phyloP scores from a whole-genome alignment of 192 early-diverging fungal genomes.

The Spinellus fusiger region DNA sequence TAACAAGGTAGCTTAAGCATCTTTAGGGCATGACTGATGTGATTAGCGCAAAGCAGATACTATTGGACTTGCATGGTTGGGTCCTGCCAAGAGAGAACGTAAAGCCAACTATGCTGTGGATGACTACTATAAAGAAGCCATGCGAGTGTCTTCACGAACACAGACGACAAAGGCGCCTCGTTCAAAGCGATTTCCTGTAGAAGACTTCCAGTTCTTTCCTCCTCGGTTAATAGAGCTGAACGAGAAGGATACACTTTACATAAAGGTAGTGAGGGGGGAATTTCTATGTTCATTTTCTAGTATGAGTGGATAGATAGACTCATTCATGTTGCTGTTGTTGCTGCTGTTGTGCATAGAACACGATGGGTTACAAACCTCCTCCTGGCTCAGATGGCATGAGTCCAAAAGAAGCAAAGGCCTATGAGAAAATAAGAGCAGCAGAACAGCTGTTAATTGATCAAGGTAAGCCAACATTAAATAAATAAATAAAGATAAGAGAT shows the following conservation, averaged over 20 bases:
- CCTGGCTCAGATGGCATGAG: slow-evolving; percentile 28
- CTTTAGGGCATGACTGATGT: no score
- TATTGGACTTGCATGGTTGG: slow-evolving; percentile 77
- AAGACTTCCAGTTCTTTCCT: slow-evolving; percentile 94
- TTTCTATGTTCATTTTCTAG: background rate
- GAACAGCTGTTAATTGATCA: slow-evolving; percentile 82
- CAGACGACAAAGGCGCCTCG: slow-evolving; percentile 49
- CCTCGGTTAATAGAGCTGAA: slow-evolving; percentile 71
- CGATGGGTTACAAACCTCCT: slow-evolving; percentile 65
- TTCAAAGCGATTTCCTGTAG: slow-evolving; percentile 57
- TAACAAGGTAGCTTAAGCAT: no score
- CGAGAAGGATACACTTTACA: slow-evolving; percentile 78
- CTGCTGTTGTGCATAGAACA: slow-evolving; percentile 58
- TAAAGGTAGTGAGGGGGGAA: no score
- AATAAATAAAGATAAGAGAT: background rate
- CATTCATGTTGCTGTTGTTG: background rate
- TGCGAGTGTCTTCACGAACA: slow-evolving; percentile 59
- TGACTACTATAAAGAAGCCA: slow-evolving; percentile 86
- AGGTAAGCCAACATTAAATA: background rate
- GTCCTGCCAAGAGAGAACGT: slow-evolving; percentile 90
- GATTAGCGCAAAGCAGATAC: slow-evolving; percentile 51
- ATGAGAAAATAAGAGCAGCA: slow-evolving; percentile 57
- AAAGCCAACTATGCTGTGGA: slow-evolving; percentile 89
- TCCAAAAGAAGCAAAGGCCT: slow-evolving; percentile 30
- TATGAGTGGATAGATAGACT: background rate